Base-by-base conservation (phyloP, 306 rosid species). In the Comarum palustre region DNA sequence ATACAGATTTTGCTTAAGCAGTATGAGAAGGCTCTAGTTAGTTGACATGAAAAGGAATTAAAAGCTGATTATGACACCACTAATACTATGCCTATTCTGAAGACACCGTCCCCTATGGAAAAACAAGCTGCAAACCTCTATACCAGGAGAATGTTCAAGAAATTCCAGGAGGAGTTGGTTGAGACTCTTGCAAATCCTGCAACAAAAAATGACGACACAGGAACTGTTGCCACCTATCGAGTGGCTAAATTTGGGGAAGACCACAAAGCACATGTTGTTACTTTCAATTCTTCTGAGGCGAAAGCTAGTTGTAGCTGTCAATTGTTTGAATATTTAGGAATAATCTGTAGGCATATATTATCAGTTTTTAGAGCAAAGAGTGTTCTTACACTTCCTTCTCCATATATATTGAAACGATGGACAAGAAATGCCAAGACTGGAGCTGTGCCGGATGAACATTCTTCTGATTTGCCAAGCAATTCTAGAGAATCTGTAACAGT, bases 81-180 rank as follows among this genome's bases (percentile, higher is more conserved):
- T 66, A 84, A 79, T 75, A 84, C 81, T 46, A 78, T 76, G 68
- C 96, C 91, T 5, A 80, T 82, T 72, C 81, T 93, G 48, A 93
- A 86, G 85, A 90, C 96, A 47, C 96, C 96, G 57, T 90, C 96
- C 60, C 96, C 96, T 41, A 92, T 90, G 95, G 98, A 93, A 79
- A 90, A 90, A 69, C 97, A 93, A 85, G 97, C 96, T 68, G 97
- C 93, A 38, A 80, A 69, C 77, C 89, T 90, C 42, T 93, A 87
- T 72, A 90, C 97, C 1, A 82, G 90, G 80, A 86, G 86, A 77
- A 82, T 93, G 78, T 93, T 90, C 75, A 83, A 84, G 82, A 90
- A 87, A 75, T 93, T 93, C 72, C 97, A 90, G 79, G 96, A 90
- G 68, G 97, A 93, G 79, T 84, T 93, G 79, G 97, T 90, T 65